Evolutionary conservation across 1,284 basidiomycete species (phyloP).

Genomic region (Ceratobasidium sp.): DNA sequence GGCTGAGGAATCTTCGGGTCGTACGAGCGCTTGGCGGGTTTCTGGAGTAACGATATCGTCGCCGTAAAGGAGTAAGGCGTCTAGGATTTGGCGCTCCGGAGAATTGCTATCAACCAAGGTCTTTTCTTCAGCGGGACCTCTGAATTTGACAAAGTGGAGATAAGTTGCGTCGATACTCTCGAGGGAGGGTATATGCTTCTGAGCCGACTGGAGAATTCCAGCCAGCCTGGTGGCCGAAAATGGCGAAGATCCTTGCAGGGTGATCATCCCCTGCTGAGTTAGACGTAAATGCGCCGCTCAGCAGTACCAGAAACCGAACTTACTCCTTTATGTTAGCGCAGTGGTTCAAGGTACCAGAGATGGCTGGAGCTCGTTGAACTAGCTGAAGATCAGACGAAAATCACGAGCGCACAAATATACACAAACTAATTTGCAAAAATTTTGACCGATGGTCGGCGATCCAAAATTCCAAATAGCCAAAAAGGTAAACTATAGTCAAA

Average conservation of each 20-base stretch:
- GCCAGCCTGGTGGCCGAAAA: constrained; percentile 66
- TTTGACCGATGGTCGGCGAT: constrained; percentile 12
- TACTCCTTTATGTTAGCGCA: neutral
- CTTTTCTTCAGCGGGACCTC: constrained; percentile 56
- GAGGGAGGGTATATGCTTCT: constrained; percentile 61
- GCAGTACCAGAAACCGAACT: neutral
- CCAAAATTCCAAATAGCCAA: constrained; percentile 5
- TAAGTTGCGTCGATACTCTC: constrained; percentile 80
- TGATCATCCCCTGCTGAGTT: constrained; percentile 49
- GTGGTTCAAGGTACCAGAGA: neutral
- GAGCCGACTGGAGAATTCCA: constrained; percentile 69
- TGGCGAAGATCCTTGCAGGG: constrained; percentile 71
- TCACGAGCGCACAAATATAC: constrained; percentile 5
- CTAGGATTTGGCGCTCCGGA: constrained; percentile 62
- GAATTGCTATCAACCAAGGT: constrained; percentile 60
- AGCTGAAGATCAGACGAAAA: constrained; percentile 17
- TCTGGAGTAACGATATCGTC: constrained; percentile 66
- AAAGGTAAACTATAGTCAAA: constrained; percentile 8
- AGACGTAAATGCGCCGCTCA: neutral
- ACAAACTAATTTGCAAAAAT: constrained; percentile 39
- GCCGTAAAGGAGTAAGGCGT: constrained; percentile 85
- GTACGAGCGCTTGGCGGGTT: constrained; percentile 56
- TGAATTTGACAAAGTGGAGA: constrained; percentile 81
- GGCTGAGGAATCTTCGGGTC: constrained; percentile 44
- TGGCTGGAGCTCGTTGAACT: neutral